Percentiles rank a stretch among this genome's conserved stretches.
These are phyloP conservation scores for Acidomyces sp. DNA, from an alignment of 495 filamentous ascomycete species.

Conservation along the genomic window DNA sequence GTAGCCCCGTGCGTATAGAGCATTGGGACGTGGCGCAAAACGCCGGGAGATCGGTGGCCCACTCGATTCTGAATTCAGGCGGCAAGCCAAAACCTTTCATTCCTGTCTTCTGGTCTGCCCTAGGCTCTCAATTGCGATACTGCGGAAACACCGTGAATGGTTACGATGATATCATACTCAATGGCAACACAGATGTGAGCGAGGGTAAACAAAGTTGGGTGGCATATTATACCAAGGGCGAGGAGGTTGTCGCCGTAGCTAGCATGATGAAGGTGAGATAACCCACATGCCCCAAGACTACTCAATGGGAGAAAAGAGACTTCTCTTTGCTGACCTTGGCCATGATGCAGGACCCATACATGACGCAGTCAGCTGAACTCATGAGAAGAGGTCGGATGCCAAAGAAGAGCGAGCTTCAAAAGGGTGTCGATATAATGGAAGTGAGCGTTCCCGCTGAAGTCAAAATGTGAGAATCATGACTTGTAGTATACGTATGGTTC, in stretches of 20 bases:
- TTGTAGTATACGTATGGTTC: too few species aligned
- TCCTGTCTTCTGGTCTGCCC: slow-evolving; percentile 90
- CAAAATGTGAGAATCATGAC: slow-evolving; percentile 35
- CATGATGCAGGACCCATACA: slow-evolving; percentile 66
- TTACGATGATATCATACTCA: slow-evolving; percentile 70
- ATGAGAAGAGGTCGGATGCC: slow-evolving; percentile 78
- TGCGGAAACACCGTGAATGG: slow-evolving; percentile 71
- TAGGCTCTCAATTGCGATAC: slow-evolving; percentile 81
- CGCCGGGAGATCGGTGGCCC: slow-evolving; percentile 61
- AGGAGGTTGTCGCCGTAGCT: slow-evolving; percentile 82
- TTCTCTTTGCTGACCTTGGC: neutral
- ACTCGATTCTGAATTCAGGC: slow-evolving; percentile 52
- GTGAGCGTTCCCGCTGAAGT: slow-evolving; percentile 41
- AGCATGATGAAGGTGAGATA: slow-evolving; percentile 43
- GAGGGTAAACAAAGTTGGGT: slow-evolving; percentile 59
- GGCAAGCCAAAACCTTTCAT: slow-evolving; percentile 59
- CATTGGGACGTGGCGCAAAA: slow-evolving; percentile 99
- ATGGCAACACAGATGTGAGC: slow-evolving; percentile 51
- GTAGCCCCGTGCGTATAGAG: slow-evolving; percentile 63
- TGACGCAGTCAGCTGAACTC: slow-evolving; percentile 70
- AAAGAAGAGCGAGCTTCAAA: slow-evolving; percentile 58
- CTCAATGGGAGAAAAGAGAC: neutral
- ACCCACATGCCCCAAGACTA: too few species aligned
- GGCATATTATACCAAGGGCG: slow-evolving; percentile 77
- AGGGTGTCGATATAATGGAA: slow-evolving; percentile 59